A percentile compares a stretch with the other conserved stretches of the same genome.
Conservation (phyloP, 352 stramenopile genomes). For the Phytophthora multivora region DNA sequence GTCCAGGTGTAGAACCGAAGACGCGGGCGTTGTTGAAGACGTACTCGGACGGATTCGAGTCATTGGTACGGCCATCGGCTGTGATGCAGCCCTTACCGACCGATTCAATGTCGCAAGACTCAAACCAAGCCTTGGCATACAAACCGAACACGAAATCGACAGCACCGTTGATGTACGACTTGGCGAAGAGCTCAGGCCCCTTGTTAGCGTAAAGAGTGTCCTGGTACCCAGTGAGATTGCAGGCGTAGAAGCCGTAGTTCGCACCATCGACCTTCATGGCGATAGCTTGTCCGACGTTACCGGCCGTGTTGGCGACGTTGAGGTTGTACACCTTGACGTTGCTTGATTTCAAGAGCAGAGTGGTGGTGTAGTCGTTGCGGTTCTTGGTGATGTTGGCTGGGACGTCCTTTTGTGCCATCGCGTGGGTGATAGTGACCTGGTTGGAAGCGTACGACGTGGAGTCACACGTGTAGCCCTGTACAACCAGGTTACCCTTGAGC, state of each 20-base stretch:
- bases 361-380: conserved; percentile 24
- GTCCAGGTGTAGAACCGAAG: conserved; percentile 8
- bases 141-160: conserved; percentile 26
- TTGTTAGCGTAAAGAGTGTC: conserved; percentile 20
- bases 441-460: conserved; percentile 19
- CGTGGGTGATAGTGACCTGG: conserved; percentile 25
- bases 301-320: conserved; percentile 24
- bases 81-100: conserved; percentile 13
- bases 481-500: conserved; percentile 13
- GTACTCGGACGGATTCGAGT: conserved; percentile 22
- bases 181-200: conserved; percentile 15
- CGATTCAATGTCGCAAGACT: conserved; percentile 26
- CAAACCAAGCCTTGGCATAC: conserved; percentile 27
- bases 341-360: conserved; percentile 13
- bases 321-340: conserved; percentile 31
- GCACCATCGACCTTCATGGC: conserved; percentile 12
- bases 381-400: conserved; percentile 12
- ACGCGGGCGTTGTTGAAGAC: conserved; percentile 25
- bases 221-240: conserved; percentile 26
- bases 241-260: conserved; percentile 26
- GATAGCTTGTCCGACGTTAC: conserved; percentile 13
- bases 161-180: conserved; percentile 21
- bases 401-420: conserved; percentile 25
- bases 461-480: conserved; percentile 30
- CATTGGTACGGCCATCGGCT: conserved; percentile 15